Conservation (phyloP, 331 rosid species). For the Quercus lobata region DNA sequence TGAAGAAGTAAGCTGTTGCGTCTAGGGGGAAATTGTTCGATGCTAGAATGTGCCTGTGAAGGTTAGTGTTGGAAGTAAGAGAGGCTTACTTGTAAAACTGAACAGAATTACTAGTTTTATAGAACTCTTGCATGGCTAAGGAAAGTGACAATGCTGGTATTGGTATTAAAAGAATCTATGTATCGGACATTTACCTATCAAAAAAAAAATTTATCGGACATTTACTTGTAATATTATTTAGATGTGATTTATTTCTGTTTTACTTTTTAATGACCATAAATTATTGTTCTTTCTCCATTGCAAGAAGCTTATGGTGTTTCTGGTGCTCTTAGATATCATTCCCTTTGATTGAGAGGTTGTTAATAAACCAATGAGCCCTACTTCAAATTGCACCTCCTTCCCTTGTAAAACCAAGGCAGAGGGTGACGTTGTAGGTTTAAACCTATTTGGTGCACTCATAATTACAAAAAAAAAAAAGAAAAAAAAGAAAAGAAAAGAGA, state of each 20-base stretch:
- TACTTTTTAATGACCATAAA: background rate
- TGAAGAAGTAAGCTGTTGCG: background rate
- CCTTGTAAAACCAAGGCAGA: no score
- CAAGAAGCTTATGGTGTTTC: background rate
- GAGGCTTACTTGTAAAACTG: background rate
- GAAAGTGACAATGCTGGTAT: background rate
- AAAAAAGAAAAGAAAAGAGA: no score
- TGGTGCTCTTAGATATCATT: constrained; percentile 5
- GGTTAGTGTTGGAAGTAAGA: background rate
- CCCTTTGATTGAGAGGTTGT: background rate
- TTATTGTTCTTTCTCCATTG: background rate
- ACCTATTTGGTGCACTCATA: no score
- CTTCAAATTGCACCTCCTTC: no score
- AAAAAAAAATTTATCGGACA: no score
- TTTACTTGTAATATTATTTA: background rate
- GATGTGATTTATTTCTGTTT: background rate
- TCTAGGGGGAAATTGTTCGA: background rate
- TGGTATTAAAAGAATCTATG: background rate
- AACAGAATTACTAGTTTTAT: background rate
- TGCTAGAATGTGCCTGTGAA: background rate
- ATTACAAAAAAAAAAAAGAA: no score
- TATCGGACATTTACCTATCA: no score
- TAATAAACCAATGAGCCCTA: background rate
- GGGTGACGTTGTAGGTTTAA: no score
- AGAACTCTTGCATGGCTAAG: background rate